Evolutionary conservation across 495 filamentous ascomycete genomes (phyloP), one percentile per base, ranked within the genome.

Genomic region (Penicillium lagena): DNA sequence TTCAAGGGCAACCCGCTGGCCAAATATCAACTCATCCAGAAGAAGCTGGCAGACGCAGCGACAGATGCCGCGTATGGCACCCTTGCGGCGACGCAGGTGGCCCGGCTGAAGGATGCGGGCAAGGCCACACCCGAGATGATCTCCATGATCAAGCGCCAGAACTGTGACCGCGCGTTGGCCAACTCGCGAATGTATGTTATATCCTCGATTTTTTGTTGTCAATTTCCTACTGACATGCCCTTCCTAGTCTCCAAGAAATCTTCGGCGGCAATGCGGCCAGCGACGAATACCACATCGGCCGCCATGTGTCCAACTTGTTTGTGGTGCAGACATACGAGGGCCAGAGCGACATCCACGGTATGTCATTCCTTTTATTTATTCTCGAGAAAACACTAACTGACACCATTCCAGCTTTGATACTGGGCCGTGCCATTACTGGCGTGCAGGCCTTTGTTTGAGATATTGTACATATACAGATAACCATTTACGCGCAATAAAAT

Each of bases 291-390:
- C 78, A 78, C 29, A 96, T 97, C 56, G 93, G 86, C 31, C 79
- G 93, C 53, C 94, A 97, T 72, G 93, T 96, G 29, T 86, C 93
- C 35, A 98, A 98, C 61, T 60, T 98, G 47, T 97, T 95, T 62
- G 94, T 98, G 42, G 95, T 91, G 36, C 91, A 96, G 63, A 97
- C 91, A 1, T 98, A 98, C 51, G 93, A 96, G 68, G 91, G 91
- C 7, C 91, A 96, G 63, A 95, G 89, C 51, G 91, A 97, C 68
- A 96, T 96, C 52, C 91, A 96, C 61, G 76, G 89, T 93, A 68
- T 78, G 87, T 76, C 17, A 22, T 22, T 22, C 38, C 35, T 37
- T 12, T 44, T 33, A 7, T 39, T 33, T 43, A 29, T 13, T 35
- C 33, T 59, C 43, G 42, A 27, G 35, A 42, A 35, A 50, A 50